phyloP scores from a whole-genome alignment of 306 rosid genomes.

The Lathyrus tuberosus region DNA sequence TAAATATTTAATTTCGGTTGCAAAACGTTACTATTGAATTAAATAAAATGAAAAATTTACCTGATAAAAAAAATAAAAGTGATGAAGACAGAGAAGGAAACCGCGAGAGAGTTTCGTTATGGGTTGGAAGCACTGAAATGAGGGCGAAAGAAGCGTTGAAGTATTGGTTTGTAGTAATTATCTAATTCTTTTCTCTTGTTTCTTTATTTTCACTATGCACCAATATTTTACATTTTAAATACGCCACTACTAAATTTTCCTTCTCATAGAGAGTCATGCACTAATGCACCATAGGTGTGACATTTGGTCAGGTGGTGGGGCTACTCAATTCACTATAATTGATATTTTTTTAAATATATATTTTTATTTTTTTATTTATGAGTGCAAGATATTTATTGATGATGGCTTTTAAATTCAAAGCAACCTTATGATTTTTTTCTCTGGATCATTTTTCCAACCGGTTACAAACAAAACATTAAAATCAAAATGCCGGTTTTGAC shows the following conservation, averaged over 20 bases:
- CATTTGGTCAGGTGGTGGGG: slow-evolving; percentile 51
- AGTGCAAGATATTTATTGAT: not conserved
- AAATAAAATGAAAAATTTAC: slow-evolving; percentile 33
- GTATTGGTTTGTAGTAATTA: slow-evolving; percentile 50
- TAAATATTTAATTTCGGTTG: not conserved
- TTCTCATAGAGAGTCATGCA: slow-evolving; percentile 10
- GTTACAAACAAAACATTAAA: slow-evolving; percentile 32
- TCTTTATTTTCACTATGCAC: not conserved
- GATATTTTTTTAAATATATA: not conserved
- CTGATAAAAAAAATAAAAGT: slow-evolving; percentile 28
- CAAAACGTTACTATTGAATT: not conserved
- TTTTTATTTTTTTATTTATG: not conserved
- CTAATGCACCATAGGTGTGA: slow-evolving; percentile 37
- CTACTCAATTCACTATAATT: slow-evolving; percentile 43
- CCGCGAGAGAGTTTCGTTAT: slow-evolving; percentile 46
- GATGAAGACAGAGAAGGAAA: slow-evolving; percentile 41
- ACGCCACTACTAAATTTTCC: slow-evolving; percentile 16
- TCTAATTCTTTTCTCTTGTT: slow-evolving; percentile 6
- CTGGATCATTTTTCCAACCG: slow-evolving; percentile 25
- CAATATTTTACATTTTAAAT: slow-evolving; percentile 40
- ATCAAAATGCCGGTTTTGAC: slow-evolving; percentile 41
- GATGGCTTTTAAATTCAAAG: slow-evolving; percentile 34
- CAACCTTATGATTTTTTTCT: slow-evolving; percentile 20
- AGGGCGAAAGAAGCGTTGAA: slow-evolving; percentile 56
- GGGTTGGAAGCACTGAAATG: slow-evolving; percentile 52